These are phyloP conservation scores for Glaciozyma martinii DNA, from an alignment of 768 basidiomycete genomes.

Conservation along the genomic window DNA sequence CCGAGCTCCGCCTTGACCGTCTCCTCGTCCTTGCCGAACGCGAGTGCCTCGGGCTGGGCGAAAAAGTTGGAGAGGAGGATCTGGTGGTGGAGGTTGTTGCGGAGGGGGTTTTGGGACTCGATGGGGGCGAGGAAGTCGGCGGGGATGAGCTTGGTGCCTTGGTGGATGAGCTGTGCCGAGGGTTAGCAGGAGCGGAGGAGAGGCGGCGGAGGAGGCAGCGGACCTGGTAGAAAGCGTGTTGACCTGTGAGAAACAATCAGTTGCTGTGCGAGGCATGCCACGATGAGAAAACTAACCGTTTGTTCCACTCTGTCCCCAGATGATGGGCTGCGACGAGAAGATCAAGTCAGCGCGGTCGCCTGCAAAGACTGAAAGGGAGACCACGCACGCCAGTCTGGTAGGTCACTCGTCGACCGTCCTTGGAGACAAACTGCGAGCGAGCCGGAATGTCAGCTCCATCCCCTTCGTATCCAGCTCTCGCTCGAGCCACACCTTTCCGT, in stretches of 20 bases:
- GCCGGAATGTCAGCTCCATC: background rate
- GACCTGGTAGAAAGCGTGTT: constrained; percentile 95
- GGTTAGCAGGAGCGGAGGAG: constrained; percentile 73
- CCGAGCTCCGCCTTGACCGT: constrained; percentile 55
- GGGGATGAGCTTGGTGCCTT: constrained; percentile 85
- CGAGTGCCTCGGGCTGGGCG: constrained; percentile 68
- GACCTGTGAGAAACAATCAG: constrained; percentile 36
- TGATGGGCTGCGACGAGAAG: constrained; percentile 54
- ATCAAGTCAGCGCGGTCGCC: too few species aligned
- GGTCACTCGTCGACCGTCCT: constrained; percentile 79
- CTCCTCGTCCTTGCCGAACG: constrained; percentile 93
- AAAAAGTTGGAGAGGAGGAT: constrained; percentile 97
- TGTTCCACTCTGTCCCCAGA: constrained; percentile 97
- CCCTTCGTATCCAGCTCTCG: background rate
- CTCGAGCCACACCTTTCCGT: constrained; percentile 57
- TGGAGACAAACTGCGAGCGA: constrained; percentile 59
- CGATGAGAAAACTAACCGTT: constrained; percentile 52
- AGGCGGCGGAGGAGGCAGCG: constrained; percentile 88
- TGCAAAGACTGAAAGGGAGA: too few species aligned
- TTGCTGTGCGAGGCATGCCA: too few species aligned
- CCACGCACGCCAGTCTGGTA: constrained; percentile 73
- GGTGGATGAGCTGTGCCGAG: constrained; percentile 50
- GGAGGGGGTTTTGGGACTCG: constrained; percentile 81
- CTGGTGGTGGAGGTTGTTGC: constrained; percentile 81
- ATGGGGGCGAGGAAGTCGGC: constrained; percentile 87